Base-by-base conservation (phyloP, 257 asterid genomes). In the Solanum rostratum region DNA sequence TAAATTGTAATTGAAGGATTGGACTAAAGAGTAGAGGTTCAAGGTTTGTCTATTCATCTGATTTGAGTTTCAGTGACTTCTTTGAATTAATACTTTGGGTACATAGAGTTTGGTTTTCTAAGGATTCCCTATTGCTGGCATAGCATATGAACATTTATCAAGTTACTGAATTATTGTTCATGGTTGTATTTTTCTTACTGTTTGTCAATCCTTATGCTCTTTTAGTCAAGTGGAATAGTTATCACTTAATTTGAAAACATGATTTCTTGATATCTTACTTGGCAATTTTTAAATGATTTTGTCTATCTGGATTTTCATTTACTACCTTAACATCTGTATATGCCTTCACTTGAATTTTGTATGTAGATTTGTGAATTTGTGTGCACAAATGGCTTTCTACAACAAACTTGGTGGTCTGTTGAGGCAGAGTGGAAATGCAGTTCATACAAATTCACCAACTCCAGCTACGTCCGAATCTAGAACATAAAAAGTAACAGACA, bases 381-480 rank as follows among this genome's bases (percentile, higher is more conserved):
- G 71, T 37, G 81, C 43, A 82, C 79, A 80, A 83, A 96, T 96
- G 99, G 98, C 98, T 52, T 89, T 83, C 87, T 93, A 22, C 89
- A 91, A 92, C 89, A 94, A 87, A 87, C 81, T 92, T 8, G 93
- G 97, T 39, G 70, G 90, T 83, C 80, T 94, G 24, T 87, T 94
- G 88, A 92, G 85, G 91, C 94, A 87, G 87, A 88, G 84, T 76
- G 59, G 81, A 84, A 84, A 85, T 73, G 83, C 85, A 24, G 20
- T 79, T 84, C 85, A 37, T 83, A 89, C 88, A 55, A 93, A 89
- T 11, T 80, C 90, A 46, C 80, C 86, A 10, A 60, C 84, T 60
- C 63, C 87, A 16, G 89, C 97, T 12, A 90, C n/a, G n/a, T n/a
- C n/a, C n/a, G n/a, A n/a, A n/a, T n/a, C n/a, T n/a, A n/a, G n/a